These are phyloP conservation scores for Lactarius deliciosus DNA, from an alignment of 768 basidiomycete genomes.

Conservation along the genomic window DNA sequence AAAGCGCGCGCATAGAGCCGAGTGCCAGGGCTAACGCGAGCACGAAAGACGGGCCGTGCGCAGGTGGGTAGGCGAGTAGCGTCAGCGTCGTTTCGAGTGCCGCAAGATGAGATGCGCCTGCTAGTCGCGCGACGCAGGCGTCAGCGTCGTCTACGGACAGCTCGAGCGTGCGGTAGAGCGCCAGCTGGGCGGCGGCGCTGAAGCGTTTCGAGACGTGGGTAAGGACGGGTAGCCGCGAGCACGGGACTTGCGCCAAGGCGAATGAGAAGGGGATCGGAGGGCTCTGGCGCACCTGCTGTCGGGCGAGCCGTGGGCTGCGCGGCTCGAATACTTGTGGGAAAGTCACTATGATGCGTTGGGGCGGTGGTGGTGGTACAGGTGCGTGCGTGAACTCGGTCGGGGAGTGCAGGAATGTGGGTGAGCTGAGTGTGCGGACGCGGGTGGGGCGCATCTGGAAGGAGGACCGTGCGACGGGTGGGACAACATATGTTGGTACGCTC, in stretches of 20 bases:
- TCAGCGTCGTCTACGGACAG: background rate
- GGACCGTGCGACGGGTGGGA: background rate
- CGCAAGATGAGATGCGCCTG: constrained; percentile 31
- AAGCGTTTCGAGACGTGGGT: no score
- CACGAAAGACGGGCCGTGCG: constrained; percentile 22
- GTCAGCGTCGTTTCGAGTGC: constrained; percentile 33
- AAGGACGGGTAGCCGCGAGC: no score
- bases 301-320: constrained; percentile 3
- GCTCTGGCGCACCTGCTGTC: constrained; percentile 1
- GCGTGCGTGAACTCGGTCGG: background rate
- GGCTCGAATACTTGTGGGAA: background rate
- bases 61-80: constrained; percentile 8
- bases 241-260: no score
- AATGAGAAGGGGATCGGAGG: constrained; percentile 15
- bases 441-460: background rate
- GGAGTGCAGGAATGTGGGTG: constrained; percentile 12
- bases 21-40: constrained; percentile 36
- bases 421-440: constrained; percentile 21
- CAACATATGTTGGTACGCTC: background rate
- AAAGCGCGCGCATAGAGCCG: constrained; percentile 35
- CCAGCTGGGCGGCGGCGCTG: no score
- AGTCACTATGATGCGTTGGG: background rate
- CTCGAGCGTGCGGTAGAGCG: no score
- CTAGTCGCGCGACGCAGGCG: constrained; percentile 34
- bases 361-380: background rate